Evolutionary conservation across 306 rosid species (phyloP), one percentile per base, ranked within the genome.

Genomic region (Cyamopsis tetragonoloba): DNA sequence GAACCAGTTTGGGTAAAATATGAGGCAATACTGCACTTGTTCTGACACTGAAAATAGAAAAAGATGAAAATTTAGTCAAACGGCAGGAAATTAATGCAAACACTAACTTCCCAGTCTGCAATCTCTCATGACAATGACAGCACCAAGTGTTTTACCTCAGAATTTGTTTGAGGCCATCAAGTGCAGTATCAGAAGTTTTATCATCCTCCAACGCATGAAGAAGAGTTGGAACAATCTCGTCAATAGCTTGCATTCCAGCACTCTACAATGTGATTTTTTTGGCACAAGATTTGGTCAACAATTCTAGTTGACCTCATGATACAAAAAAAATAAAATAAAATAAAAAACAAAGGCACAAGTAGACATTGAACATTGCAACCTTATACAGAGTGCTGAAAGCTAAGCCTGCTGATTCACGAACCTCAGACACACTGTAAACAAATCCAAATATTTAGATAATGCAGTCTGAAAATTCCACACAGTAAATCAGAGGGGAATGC

Each of bases 241-340:
- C 99, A 48, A 93, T 93, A 57, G 99, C 97, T 86, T 90, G 99
- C 96, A 93, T 9, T 78, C 99, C 99, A 70, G 99, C 99, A 83
- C 83, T 93, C 99, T 93, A 72, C 70, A 70, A 47, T 53, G 54
- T 70, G 59, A 44, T 19, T 62, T 38, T 60, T 70, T 18, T 31
- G 64, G 20, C 38, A 32, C 35, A 15, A 58, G 41, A 43, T 20
- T 10, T n/a, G 1, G 31, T 49, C 31, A 48, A 56, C 31, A 51
- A 6, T 34, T 68, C 18, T 11, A 19, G 41, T 23, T 47, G 38
- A 53, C 35, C 9, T 41, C 53, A 54, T n/a, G n/a, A n/a, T n/a
- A n/a, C n/a, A n/a, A n/a, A n/a, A 54, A 27, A 37, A 69, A 57
- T 2, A 18, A 1, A 5, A 0, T 1, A 9, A 38, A 42, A 48